A percentile compares a stretch with the other conserved stretches of the same genome.
Conservation (phyloP, 2,329 filamentous ascomycete genomes). For the Sarocladium oryzae region DNA sequence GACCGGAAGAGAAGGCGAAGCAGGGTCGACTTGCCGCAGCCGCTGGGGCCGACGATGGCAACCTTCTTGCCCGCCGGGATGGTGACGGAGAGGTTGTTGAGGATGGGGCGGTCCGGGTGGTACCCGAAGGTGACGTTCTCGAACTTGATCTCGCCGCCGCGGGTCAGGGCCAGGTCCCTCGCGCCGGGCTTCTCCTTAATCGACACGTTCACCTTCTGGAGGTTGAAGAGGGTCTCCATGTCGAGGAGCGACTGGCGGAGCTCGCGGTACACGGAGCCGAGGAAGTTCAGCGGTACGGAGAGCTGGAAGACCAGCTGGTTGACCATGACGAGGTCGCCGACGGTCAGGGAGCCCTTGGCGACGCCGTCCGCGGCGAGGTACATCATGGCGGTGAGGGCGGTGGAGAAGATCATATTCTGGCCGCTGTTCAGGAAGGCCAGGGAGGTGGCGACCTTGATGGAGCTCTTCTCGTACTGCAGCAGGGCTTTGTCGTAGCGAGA, state of each 20-base stretch:
- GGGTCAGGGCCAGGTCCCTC: constrained; percentile 61
- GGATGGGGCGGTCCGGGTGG: constrained; percentile 75
- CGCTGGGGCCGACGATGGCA: constrained; percentile 88
- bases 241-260: constrained; percentile 89
- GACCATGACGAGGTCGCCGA: constrained; percentile 96
- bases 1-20: constrained; percentile 86
- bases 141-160: constrained; percentile 85
- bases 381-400: constrained; percentile 95
- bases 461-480: constrained; percentile 81
- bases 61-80: constrained; percentile 96
- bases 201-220: constrained; percentile 91
- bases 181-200: constrained; percentile 74
- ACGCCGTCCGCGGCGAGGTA: constrained; percentile 91
- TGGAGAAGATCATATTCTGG: constrained; percentile 95
- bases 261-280: constrained; percentile 96
- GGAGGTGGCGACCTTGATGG: constrained; percentile 94
- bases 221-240: constrained; percentile 97
- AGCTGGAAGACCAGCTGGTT: constrained; percentile 98
- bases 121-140: constrained; percentile 96
- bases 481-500: constrained; percentile 83
- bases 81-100: constrained; percentile 76
- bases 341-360: constrained; percentile 71
- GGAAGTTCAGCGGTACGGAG: constrained; percentile 92
- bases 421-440: constrained; percentile 88
- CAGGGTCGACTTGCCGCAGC: constrained; percentile 94